Evolutionary conservation across 371 early-diverging fungal genomes (phyloP), one percentile per base, ranked within the genome.

Genomic region (Actinomortierella ambigua): DNA sequence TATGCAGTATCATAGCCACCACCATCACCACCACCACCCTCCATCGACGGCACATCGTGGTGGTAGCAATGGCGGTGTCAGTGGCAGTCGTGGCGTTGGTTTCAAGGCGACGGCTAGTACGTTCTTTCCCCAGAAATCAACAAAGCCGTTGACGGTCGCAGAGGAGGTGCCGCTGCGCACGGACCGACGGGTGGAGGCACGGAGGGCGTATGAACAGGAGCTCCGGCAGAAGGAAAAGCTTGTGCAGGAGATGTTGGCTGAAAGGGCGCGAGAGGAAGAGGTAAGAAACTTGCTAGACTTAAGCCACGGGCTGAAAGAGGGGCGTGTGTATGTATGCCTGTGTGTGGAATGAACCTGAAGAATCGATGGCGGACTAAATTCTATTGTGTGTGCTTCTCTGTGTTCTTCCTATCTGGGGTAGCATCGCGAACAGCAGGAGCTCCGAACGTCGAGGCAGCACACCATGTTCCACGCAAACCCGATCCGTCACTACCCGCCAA

Each of bases 201-300:
- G 73, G 22, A 54, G 62, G 15, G 40, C 28, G 3, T 56, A 27
- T 49, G 66, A 66, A 13, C 55, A 53, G 20, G 66, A 61, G 26
- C 26, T 53, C 41, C 51, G 53, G 22, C 54, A 47, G 5, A 71
- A 63, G n/a, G 57, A 66, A 39, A 50, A 63, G 48, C 14, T 71
- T 17, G 6, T 59, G 18, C 56, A 66, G 26, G 71, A 60, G 18
- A 59, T 59, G 50, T 29, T 39, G 27, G 66, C 63, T 2, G 55
- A 62, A 15, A 63, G 66, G 55, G 66, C 63, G 1, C 66, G 67
- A n/a, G 73, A 71, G 27, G 67, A 66, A 28, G 73, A 71, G 63
- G 69, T 69, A 57, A 40, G 26, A 5, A 4, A 4, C 11, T 34
- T 34, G 4, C n/a, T n/a, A n/a, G n/a, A n/a, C n/a, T n/a, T n/a